Evolutionary conservation across 2,329 filamentous ascomycete species (phyloP), one percentile per base, ranked within the genome.

Genomic region (Fusarium phyllophilum): DNA sequence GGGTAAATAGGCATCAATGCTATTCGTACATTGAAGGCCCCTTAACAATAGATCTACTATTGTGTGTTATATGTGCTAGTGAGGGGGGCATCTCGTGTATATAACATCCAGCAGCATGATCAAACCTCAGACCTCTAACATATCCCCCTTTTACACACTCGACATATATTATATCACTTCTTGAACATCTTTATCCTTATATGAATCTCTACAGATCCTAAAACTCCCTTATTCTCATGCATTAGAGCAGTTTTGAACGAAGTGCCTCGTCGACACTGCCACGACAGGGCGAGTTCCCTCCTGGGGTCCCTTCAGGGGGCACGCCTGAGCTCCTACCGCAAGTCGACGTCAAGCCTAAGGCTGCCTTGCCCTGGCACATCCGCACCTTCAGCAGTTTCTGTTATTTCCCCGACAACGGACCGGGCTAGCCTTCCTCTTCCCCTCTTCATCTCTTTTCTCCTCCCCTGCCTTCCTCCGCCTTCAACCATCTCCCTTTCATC

Each of bases 191-290:
- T 33, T 5, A 36, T 11, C 11, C 2, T 10, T 20, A 20, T 10
- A 0, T 11, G 1, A 33, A 26, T 6, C 13, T n/a, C 9, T 17
- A 2, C 6, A n/a, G 11, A 8, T 18, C 3, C 24, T 3, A 6
- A 51, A 44, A n/a, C 0, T 1, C 4, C 9, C 15, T 5, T 5
- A 17, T 13, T 9, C 2, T 5, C 6, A 17, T 24, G 18, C 3
- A 24, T 15, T 15, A 8, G 17, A 45, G 44, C 7, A 17, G 34
- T 20, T 42, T 39, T 1, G 24, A 54, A 15, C 44, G 22, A 4
- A 29, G 26, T 26, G 17, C 18, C 49, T n/a, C 22, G 3, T 18
- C 3, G 11, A 11, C 29, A 41, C 10, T 36, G 31, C 36, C 34
- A 15, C 4, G 3, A 0, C 11, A 17, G 26, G 45, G n/a, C 17